A percentile compares a stretch with the other conserved stretches of the same genome.
These are phyloP conservation scores for Diaporthe ilicicola DNA, from an alignment of 2,329 filamentous ascomycete genomes.

Conservation along the genomic window DNA sequence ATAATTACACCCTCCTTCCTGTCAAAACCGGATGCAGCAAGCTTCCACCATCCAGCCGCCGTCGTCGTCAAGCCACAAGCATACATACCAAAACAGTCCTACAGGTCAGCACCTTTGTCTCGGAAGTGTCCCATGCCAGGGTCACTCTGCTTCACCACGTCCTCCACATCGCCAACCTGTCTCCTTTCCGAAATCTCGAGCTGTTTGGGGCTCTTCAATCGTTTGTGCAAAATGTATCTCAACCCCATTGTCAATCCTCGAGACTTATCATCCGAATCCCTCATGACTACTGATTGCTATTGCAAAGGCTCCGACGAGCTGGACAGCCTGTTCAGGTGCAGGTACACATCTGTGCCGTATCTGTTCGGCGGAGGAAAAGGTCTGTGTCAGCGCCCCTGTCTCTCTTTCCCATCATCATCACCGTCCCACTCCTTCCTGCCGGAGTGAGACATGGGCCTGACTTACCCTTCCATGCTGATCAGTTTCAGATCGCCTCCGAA, in stretches of 20 bases:
- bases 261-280: constrained; percentile 65
- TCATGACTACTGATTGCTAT: constrained; percentile 93
- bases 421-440: neutral
- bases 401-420: neutral
- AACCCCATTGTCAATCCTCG: constrained; percentile 72
- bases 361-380: constrained; percentile 53
- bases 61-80: neutral
- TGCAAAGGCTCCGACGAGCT: constrained; percentile 96
- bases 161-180: constrained; percentile 89
- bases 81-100: neutral
- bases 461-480: constrained; percentile 99
- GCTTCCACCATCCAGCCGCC: neutral
- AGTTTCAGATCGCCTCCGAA: constrained; percentile 97
- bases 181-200: constrained; percentile 84
- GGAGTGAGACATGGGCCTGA: constrained; percentile 31
- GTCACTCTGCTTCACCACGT: constrained; percentile 67
- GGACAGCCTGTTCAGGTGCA: constrained; percentile 94
- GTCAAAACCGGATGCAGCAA: neutral
- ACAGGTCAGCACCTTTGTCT: constrained; percentile 42
- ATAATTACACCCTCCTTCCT: neutral
- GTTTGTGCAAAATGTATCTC: constrained; percentile 64
- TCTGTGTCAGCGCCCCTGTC: constrained; percentile 33
- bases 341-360: constrained; percentile 98
- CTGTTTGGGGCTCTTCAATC: constrained; percentile 60
- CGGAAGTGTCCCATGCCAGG: constrained; percentile 31